These are phyloP conservation scores for Hibiscus syriacus DNA, from an alignment of 345 rosid species.

Conservation along the genomic window DNA sequence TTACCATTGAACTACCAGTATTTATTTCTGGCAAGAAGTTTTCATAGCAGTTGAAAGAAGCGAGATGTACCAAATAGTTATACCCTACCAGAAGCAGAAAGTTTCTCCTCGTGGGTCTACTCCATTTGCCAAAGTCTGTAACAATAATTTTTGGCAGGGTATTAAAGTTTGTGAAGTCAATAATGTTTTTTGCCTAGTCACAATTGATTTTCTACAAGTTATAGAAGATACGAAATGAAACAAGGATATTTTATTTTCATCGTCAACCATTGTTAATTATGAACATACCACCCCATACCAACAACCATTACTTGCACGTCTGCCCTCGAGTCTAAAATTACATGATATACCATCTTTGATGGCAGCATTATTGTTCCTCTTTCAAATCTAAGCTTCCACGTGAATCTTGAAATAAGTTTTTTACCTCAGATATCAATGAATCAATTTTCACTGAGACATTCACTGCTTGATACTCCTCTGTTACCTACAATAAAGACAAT, in stretches of 20 bases:
- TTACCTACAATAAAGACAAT: conserved; percentile 42
- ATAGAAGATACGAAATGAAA: neutral
- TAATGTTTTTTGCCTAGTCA: neutral
- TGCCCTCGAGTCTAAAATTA: neutral
- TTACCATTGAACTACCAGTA: conserved; percentile 11
- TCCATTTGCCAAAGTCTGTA: conserved; percentile 52
- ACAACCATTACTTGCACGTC: neutral
- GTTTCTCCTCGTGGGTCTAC: conserved; percentile 46
- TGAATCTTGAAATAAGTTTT: conserved; percentile 12
- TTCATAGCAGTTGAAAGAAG: conserved; percentile 10
- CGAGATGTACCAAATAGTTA: conserved; percentile 11
- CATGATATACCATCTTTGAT: neutral
- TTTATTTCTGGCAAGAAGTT: conserved; percentile 7
- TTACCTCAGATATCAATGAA: conserved; percentile 67
- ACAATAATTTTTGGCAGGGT: conserved; percentile 13
- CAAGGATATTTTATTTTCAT: neutral
- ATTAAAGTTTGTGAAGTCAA: conserved; percentile 10
- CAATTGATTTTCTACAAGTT: neutral
- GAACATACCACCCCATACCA: neutral
- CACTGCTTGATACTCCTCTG: conserved; percentile 72
- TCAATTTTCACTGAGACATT: conserved; percentile 73
- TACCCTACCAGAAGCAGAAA: conserved; percentile 62
- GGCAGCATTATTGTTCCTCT: neutral
- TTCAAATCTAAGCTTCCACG: neutral
- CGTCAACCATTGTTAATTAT: neutral